Evolutionary conservation across 768 basidiomycete genomes (phyloP).

Genomic region (Leccinum aurantiacum): DNA sequence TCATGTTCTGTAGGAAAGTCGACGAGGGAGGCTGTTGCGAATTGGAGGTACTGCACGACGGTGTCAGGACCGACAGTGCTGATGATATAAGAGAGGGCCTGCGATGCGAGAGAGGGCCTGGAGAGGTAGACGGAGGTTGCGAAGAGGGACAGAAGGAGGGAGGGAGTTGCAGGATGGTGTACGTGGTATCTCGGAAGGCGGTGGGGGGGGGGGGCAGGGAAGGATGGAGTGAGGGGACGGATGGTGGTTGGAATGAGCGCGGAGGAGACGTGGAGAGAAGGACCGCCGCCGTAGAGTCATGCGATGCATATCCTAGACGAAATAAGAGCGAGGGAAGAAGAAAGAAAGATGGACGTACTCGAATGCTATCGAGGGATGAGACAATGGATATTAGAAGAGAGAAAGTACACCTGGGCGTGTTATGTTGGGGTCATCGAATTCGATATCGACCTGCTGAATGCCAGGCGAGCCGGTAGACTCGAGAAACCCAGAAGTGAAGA

Average conservation of each 20-base stretch:
- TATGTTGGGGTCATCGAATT: constrained; percentile 85
- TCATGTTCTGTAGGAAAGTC: constrained; percentile 43
- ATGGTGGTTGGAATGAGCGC: constrained; percentile 61
- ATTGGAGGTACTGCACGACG: constrained; percentile 72
- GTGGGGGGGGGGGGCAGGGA: constrained; percentile 34
- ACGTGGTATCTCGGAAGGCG: constrained; percentile 36
- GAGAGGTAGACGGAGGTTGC: constrained; percentile 87
- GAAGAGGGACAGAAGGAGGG: constrained; percentile 81
- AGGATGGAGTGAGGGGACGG: constrained; percentile 73
- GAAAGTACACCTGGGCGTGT: constrained; percentile 70
- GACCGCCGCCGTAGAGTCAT: constrained; percentile 84
- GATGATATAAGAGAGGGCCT: constrained; percentile 68
- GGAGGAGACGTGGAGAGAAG: constrained; percentile 65
- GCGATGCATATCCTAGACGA: constrained; percentile 73
- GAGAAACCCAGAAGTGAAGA: constrained; percentile 79
- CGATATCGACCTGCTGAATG: constrained; percentile 61
- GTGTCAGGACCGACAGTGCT: constrained; percentile 37
- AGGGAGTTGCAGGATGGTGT: constrained; percentile 75
- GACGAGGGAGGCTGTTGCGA: constrained; percentile 74
- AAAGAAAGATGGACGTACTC: constrained; percentile 57
- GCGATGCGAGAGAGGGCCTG: constrained; percentile 71
- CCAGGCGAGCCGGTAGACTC: constrained; percentile 47
- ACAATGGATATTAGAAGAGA: background rate
- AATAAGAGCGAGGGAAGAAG: constrained; percentile 14
- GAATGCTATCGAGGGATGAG: constrained; percentile 57